These are phyloP conservation scores for Ogataea zsoltii DNA, from an alignment of 805 yeast genomes.

Conservation along the genomic window DNA sequence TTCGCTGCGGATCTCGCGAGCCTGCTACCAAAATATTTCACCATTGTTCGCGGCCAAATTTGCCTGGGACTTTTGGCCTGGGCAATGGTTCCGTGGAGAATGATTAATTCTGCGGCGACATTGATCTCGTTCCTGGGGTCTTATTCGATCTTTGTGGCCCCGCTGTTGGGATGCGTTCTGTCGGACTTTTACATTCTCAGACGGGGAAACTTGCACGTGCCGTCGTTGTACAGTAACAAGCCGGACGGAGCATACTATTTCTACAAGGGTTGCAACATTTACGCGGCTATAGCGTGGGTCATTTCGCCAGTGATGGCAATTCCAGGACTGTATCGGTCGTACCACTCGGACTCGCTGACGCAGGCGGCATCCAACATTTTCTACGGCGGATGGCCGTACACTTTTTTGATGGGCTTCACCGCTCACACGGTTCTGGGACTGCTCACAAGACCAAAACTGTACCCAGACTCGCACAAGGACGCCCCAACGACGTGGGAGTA, in stretches of 20 bases:
- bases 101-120: slow-evolving; percentile 21
- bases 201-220: slow-evolving; percentile 23
- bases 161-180: slow-evolving; percentile 21
- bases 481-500: slow-evolving; percentile 25
- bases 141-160: slow-evolving; percentile 26
- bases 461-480: slow-evolving; percentile 22
- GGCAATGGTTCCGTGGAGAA: slow-evolving; percentile 28
- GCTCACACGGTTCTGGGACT: slow-evolving; percentile 17
- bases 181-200: slow-evolving; percentile 23
- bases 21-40: slow-evolving; percentile 30
- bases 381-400: slow-evolving; percentile 28
- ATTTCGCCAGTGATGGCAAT: slow-evolving; percentile 27
- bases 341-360: slow-evolving; percentile 18
- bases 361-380: slow-evolving; percentile 23
- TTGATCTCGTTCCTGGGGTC: slow-evolving; percentile 24
- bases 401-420: slow-evolving; percentile 19
- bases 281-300: slow-evolving; percentile 22
- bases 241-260: slow-evolving; percentile 20
- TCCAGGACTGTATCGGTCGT: slow-evolving; percentile 32
- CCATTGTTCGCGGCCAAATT: slow-evolving; percentile 26
- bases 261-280: slow-evolving; percentile 18
- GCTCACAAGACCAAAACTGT: slow-evolving; percentile 20
- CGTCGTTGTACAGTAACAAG: slow-evolving; percentile 20
- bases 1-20: slow-evolving; percentile 31
- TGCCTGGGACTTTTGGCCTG: slow-evolving; percentile 23